Base-by-base conservation (phyloP, 495 filamentous ascomycete species). In the Hypoxylon fuscum region DNA sequence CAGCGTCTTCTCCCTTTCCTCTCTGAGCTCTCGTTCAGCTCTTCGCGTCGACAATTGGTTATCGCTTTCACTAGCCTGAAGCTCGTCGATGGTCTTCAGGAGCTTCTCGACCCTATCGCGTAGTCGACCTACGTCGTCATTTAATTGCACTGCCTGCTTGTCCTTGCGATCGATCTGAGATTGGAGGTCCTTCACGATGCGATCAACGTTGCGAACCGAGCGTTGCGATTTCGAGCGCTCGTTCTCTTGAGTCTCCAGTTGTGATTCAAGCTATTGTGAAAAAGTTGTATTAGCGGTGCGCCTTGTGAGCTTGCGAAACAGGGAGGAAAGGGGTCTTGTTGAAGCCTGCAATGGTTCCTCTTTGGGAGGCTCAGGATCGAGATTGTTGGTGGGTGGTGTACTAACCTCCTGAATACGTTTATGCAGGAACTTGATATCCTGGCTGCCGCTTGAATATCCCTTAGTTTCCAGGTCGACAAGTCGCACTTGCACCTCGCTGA, bases 401-500 rank as follows among this genome's bases (percentile, higher is more conserved):
- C 83, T 82, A 83, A 97, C 94, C 83, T 98, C 96, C 81, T 97
- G 93, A 62, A 98, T 90, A 34, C 95, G 85, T 64, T 93, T 92
- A 77, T 96, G 90, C 71, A 98, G 77, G 81, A 98, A 98, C 60
- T 93, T 87, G 59, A 98, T 91, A 74, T 98, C 95, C 57, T 97
- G 91, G 68, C 92, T 96, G 40, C 90, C 92, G 54, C 85, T 93
- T 21, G 92, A 92, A 74, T 97, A 98, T 47, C 92, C 91, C 82
- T 97, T 98, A 20, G 95, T 98, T 75, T 98, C 95, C 40, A 98
- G 77, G 62, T 98, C 95, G 35, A 98, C 89, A 41, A 96, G 86
- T 59, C 87, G 85, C 21, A 98, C 81, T 74, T 98, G 95, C 38
- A 94, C 78, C 73, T 98, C 95, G 78, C 93, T 98, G 53, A 95